A percentile compares a stretch with the other conserved stretches of the same genome.
Evolutionary conservation across 345 rosid genomes (phyloP).

Genomic region (Trapa bicornis): DNA sequence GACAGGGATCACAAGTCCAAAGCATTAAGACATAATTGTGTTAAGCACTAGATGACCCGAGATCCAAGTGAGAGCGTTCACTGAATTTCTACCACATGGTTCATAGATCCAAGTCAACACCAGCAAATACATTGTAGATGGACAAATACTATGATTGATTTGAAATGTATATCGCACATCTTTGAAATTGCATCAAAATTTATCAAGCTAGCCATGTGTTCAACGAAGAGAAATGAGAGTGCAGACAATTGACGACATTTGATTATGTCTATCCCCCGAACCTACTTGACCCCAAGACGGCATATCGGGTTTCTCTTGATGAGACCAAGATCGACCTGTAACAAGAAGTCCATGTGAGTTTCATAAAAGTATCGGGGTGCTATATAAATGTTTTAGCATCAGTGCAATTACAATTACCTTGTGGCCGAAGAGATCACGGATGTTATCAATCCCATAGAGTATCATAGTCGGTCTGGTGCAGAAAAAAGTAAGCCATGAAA

Average conservation of each 20-base stretch:
- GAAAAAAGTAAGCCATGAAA: background rate
- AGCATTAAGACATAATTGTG: no score
- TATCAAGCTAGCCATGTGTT: background rate
- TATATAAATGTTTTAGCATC: background rate
- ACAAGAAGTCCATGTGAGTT: background rate
- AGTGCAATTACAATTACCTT: constrained; percentile 33
- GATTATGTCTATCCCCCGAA: background rate
- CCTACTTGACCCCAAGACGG: constrained; percentile 43
- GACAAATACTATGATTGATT: no score
- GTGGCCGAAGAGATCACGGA: constrained; percentile 92
- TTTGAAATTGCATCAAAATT: background rate
- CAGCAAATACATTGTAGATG: no score
- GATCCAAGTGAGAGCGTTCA: no score
- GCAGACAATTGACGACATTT: background rate
- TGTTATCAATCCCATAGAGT: constrained; percentile 57
- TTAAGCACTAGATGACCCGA: no score
- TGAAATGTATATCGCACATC: no score
- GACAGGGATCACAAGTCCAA: no score
- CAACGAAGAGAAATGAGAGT: background rate
- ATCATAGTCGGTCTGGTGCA: constrained; percentile 88
- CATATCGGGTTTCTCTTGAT: constrained; percentile 67
- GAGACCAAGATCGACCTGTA: constrained; percentile 80
- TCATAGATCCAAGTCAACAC: no score
- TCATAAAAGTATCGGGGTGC: background rate
- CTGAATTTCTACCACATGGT: no score